Percentiles rank a stretch among this genome's conserved stretches.
Conservation (phyloP, 352 stramenopile species). For the Pythium volutum region DNA sequence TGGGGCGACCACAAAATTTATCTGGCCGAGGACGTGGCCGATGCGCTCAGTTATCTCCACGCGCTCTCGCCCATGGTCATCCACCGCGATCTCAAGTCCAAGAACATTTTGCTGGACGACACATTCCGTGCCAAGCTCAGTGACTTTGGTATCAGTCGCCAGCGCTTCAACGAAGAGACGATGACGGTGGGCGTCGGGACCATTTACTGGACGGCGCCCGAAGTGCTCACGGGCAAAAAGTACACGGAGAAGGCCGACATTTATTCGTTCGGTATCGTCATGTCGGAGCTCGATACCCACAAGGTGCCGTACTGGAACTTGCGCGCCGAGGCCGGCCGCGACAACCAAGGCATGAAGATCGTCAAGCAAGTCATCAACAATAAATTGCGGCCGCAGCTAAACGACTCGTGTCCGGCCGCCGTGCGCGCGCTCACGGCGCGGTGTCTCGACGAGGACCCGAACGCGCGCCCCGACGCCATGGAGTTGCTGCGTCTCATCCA, state of each 20-base stretch:
- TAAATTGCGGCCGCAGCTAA: constrained; percentile 65
- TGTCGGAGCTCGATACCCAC: constrained; percentile 79
- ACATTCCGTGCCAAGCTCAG: constrained; percentile 67
- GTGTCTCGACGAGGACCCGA: constrained; percentile 68
- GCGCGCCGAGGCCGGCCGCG: constrained; percentile 62
- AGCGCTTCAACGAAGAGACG: constrained; percentile 74
- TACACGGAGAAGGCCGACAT: constrained; percentile 86
- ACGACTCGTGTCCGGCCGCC: constrained; percentile 39
- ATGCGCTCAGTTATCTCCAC: constrained; percentile 73
- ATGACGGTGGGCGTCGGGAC: constrained; percentile 82
- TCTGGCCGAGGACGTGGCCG: constrained; percentile 65
- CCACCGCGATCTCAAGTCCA: constrained; percentile 72
- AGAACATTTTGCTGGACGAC: constrained; percentile 67
- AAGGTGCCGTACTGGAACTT: constrained; percentile 81
- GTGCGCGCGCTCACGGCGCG: constrained; percentile 59
- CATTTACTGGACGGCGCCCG: constrained; percentile 81
- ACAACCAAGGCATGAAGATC: constrained; percentile 83
- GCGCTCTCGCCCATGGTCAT: constrained; percentile 64
- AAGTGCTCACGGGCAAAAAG: constrained; percentile 81
- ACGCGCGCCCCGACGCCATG: constrained; percentile 56
- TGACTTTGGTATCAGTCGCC: constrained; percentile 76
- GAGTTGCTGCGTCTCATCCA: constrained; percentile 68
- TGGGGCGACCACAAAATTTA: constrained; percentile 77
- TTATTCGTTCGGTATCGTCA: constrained; percentile 80
- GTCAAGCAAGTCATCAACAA: constrained; percentile 79